Evolutionary conservation across 2,329 filamentous ascomycete species (phyloP).

Genomic region (Sarocladium kiliense): DNA sequence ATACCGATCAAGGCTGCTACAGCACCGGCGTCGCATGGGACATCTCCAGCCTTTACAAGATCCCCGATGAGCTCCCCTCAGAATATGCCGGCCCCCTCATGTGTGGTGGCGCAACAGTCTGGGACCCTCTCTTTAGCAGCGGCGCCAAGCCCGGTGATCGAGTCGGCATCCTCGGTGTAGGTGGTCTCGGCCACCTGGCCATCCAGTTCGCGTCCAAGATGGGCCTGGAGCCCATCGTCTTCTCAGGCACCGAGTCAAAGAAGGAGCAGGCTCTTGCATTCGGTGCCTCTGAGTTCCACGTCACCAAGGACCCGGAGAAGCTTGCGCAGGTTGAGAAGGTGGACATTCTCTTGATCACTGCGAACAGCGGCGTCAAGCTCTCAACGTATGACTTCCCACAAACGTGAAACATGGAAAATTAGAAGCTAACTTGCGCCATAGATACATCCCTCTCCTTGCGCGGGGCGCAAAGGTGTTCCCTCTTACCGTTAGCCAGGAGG

Average conservation of each 20-base stretch:
- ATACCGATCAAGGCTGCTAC: slow-evolving; percentile 38
- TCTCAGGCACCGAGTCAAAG: slow-evolving; percentile 19
- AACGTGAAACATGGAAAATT: no score
- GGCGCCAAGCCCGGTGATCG: slow-evolving; percentile 25
- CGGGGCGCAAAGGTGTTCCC: slow-evolving; percentile 12
- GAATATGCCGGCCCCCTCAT: slow-evolving; percentile 11
- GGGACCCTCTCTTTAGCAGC: slow-evolving; percentile 16
- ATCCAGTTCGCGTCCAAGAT: slow-evolving; percentile 65
- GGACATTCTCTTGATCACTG: slow-evolving; percentile 14
- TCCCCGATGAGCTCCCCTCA: slow-evolving; percentile 5
- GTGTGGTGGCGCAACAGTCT: slow-evolving; percentile 20
- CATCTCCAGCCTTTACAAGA: slow-evolving; percentile 26
- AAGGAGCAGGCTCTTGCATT: slow-evolving; percentile 19
- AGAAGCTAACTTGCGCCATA: background rate
- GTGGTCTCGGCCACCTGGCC: slow-evolving; percentile 34
- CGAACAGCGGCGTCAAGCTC: slow-evolving; percentile 14
- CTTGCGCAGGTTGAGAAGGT: slow-evolving; percentile 10
- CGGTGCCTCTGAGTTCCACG: slow-evolving; percentile 19
- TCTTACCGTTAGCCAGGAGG: slow-evolving; percentile 12
- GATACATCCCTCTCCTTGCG: slow-evolving; percentile 12
- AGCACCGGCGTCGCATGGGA: slow-evolving; percentile 36
- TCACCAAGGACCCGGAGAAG: slow-evolving; percentile 15
- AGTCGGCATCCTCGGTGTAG: slow-evolving; percentile 50
- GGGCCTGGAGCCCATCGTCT: slow-evolving; percentile 34
- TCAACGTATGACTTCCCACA: slow-evolving; percentile 4